These are phyloP conservation scores for Melastoma malabathricum DNA, from an alignment of 345 rosid genomes.

Conservation along the genomic window DNA sequence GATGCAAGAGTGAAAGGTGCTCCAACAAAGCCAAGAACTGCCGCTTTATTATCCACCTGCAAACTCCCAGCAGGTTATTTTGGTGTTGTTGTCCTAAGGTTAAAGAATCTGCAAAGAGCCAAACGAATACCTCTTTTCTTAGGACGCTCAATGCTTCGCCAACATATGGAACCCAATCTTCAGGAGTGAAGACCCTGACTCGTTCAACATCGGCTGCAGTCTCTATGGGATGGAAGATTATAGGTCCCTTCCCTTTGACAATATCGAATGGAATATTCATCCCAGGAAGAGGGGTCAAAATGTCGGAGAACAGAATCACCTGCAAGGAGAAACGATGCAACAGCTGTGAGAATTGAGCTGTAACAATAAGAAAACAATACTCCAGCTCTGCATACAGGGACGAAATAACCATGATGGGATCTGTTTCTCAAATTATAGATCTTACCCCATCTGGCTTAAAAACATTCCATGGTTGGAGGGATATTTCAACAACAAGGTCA, in stretches of 20 bases:
- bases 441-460: conserved; percentile 91
- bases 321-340: conserved; percentile 14
- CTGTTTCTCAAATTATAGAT: neutral
- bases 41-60: conserved; percentile 70
- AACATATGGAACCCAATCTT: conserved; percentile 84
- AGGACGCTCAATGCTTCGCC: conserved; percentile 84
- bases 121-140: conserved; percentile 55
- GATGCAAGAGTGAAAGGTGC: conserved; percentile 99
- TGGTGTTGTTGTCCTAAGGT: too few relatives aligned
- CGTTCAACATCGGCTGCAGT: conserved; percentile 56
- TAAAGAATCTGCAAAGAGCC: neutral
- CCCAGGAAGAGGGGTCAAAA: conserved; percentile 93
- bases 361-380: neutral
- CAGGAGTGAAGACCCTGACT: conserved; percentile 77
- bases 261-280: conserved; percentile 99
- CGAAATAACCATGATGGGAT: too few relatives aligned
- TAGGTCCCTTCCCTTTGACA: conserved; percentile 90
- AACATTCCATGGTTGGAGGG: conserved; percentile 98
- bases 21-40: conserved; percentile 90
- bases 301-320: conserved; percentile 97
- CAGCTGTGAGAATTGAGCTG: neutral
- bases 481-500: conserved; percentile 90
- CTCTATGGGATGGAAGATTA: conserved; percentile 67
- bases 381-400: too few relatives aligned
- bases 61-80: conserved; percentile 3